A percentile compares a stretch with the other conserved stretches of the same genome.
Conservation (phyloP, 441 rosid genomes). For the Isatis lusitanica region DNA sequence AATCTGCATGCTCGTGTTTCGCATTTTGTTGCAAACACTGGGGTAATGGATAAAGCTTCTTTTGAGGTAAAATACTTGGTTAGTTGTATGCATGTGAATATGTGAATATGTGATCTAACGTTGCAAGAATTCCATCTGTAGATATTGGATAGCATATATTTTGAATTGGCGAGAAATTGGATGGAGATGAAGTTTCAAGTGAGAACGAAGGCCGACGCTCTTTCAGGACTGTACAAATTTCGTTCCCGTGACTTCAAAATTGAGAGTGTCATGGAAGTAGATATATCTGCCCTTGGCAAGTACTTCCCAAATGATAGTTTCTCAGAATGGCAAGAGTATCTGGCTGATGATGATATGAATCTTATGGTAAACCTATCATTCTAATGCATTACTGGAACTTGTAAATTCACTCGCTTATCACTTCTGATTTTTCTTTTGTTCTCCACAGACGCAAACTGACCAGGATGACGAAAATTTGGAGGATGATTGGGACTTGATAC, state of each 20-base stretch:
- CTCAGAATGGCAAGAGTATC: slow-evolving; percentile 76
- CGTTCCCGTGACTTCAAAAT: slow-evolving; percentile 81
- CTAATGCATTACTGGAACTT: slow-evolving; percentile 12
- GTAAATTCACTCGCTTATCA: slow-evolving; percentile 16
- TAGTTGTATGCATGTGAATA: slow-evolving; percentile 3
- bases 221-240: slow-evolving; percentile 67
- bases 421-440: slow-evolving; percentile 12
- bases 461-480: slow-evolving; percentile 52
- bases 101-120: slow-evolving; percentile 32
- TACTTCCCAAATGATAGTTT: slow-evolving; percentile 61
- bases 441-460: slow-evolving; percentile 53
- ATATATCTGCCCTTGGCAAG: slow-evolving; percentile 61
- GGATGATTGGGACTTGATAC: slow-evolving; percentile 72
- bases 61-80: slow-evolving; percentile 54
- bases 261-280: slow-evolving; percentile 75
- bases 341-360: slow-evolving; percentile 59
- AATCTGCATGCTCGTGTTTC: slow-evolving; percentile 68
- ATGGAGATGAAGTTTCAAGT: slow-evolving; percentile 74
- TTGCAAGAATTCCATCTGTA: slow-evolving; percentile 40
- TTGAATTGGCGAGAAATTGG: slow-evolving; percentile 69
- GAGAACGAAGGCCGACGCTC: slow-evolving; percentile 59
- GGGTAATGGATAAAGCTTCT: slow-evolving; percentile 58
- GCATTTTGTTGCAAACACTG: slow-evolving; percentile 57
- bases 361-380: slow-evolving; percentile 50
- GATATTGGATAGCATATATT: slow-evolving; percentile 68